Evolutionary conservation across 2,329 filamentous ascomycete genomes (phyloP).

Genomic region (Tolypocladium ovalisporum): DNA sequence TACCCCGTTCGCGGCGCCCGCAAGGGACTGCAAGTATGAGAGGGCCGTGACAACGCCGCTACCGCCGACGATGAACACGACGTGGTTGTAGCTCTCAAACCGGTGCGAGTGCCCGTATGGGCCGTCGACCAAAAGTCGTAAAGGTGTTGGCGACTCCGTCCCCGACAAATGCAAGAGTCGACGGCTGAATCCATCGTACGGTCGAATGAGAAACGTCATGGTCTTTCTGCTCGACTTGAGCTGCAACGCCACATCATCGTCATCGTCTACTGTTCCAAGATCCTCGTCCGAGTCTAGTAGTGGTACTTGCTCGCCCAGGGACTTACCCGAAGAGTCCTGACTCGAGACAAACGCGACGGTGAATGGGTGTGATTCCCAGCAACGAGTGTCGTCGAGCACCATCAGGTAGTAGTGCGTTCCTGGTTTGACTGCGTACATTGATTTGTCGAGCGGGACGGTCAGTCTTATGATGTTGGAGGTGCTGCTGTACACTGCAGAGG

Average conservation of each 20-base stretch:
- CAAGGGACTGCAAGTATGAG: slow-evolving; percentile 23
- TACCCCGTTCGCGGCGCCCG: slow-evolving; percentile 4
- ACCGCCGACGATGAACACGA: slow-evolving; percentile 33
- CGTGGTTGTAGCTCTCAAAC: slow-evolving; percentile 24
- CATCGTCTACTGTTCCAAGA: not conserved
- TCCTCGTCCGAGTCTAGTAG: not conserved
- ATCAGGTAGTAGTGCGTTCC: slow-evolving; percentile 36
- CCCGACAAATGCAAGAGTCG: slow-evolving; percentile 22
- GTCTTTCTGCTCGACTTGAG: not conserved
- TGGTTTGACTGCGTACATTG: slow-evolving; percentile 21
- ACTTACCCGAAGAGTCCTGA: not conserved
- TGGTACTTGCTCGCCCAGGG: slow-evolving; percentile 16
- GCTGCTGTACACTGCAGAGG: slow-evolving; percentile 21
- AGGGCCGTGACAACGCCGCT: slow-evolving; percentile 32
- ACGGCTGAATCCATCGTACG: slow-evolving; percentile 32
- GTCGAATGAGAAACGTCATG: slow-evolving; percentile 29
- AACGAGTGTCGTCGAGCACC: slow-evolving; percentile 24
- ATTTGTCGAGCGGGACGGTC: slow-evolving; percentile 21
- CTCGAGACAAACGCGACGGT: slow-evolving; percentile 26
- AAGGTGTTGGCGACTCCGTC: slow-evolving; percentile 1
- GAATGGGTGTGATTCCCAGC: slow-evolving; percentile 41
- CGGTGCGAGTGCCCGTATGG: slow-evolving; percentile 31
- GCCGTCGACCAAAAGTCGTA: slow-evolving; percentile 31
- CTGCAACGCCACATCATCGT: slow-evolving; percentile 12
- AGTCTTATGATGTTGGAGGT: slow-evolving; percentile 31